A percentile compares a stretch with the other conserved stretches of the same genome.
Evolutionary conservation across 805 yeast genomes (phyloP).

Genomic region (Metschnikowia proteae): DNA sequence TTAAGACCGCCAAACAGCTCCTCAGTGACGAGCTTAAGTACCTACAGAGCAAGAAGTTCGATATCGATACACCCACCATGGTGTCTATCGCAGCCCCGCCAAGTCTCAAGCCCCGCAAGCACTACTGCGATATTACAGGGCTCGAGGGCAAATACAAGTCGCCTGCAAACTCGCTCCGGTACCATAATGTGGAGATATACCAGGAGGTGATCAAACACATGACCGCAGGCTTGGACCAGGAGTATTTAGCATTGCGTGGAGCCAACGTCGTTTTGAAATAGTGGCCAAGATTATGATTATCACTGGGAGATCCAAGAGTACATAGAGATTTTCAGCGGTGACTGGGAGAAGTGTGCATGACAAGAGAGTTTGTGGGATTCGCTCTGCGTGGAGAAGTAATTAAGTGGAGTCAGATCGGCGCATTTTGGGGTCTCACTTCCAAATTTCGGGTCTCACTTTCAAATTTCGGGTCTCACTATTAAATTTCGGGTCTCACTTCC

Average conservation of each 20-base stretch:
- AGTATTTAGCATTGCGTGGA: constrained; percentile 78
- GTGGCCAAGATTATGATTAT: not conserved
- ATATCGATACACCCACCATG: constrained; percentile 59
- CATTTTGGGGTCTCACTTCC: too few species aligned
- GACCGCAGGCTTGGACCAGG: constrained; percentile 92
- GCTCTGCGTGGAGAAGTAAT: too few species aligned
- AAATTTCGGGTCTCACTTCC: too few species aligned
- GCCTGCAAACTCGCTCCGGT: constrained; percentile 72
- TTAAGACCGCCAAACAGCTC: constrained; percentile 71
- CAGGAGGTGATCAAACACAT: constrained; percentile 66
- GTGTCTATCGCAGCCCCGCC: constrained; percentile 82
- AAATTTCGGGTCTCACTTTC: too few species aligned
- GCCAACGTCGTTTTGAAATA: constrained; percentile 79
- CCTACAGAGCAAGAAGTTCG: constrained; percentile 37
- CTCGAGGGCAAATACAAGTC: constrained; percentile 71
- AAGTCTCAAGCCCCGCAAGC: constrained; percentile 71
- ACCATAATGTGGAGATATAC: constrained; percentile 78
- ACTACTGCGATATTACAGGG: constrained; percentile 93
- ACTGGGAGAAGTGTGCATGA: too few species aligned
- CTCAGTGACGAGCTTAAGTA: constrained; percentile 76
- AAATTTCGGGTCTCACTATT: too few species aligned
- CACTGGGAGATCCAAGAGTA: too few species aligned
- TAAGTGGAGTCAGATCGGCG: too few species aligned
- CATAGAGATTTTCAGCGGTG: too few species aligned
- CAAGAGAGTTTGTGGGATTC: too few species aligned